Percentiles rank a stretch among this genome's conserved stretches.
Conservation (phyloP, 2,329 filamentous ascomycete species). For the Ceratocystis alfenasii region DNA sequence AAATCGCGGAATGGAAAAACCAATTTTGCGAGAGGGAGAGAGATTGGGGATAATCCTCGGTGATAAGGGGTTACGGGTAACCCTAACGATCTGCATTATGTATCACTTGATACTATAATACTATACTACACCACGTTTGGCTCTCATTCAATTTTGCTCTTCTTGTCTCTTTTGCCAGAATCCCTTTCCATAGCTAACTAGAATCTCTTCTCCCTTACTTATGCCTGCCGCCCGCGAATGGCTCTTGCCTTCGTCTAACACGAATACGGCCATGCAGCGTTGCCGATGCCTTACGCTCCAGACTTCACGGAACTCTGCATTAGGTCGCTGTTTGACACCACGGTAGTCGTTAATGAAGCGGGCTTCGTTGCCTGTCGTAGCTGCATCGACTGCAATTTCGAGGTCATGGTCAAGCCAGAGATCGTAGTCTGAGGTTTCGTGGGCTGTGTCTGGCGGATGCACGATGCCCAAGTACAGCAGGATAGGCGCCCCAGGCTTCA, state of each 20-base stretch:
- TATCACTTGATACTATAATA: background rate
- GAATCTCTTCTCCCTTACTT: constrained; percentile 49
- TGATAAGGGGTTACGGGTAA: background rate
- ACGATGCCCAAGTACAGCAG: constrained; percentile 51
- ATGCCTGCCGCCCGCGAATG: constrained; percentile 31
- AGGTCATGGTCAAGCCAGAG: constrained; percentile 48
- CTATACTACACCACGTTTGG: background rate
- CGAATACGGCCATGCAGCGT: constrained; percentile 47
- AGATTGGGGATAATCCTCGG: background rate
- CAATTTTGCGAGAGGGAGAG: background rate
- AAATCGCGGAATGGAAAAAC: constrained; percentile 17
- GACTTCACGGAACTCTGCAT: constrained; percentile 47
- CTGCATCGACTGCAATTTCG: constrained; percentile 50
- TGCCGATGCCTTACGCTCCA: constrained; percentile 44
- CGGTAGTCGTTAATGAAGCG: constrained; percentile 57
- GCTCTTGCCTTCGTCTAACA: constrained; percentile 36
- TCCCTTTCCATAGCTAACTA: constrained; percentile 56
- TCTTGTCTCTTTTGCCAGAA: constrained; percentile 39
- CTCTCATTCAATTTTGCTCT: constrained; percentile 1
- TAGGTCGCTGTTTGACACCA: constrained; percentile 41
- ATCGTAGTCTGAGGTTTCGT: constrained; percentile 46
- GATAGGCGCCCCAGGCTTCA: constrained; percentile 45
- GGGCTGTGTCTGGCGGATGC: constrained; percentile 33
- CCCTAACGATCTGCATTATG: background rate
- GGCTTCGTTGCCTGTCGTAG: constrained; percentile 47